Base-by-base conservation (phyloP, 371 early-diverging fungal species). In the Conidiobolus incongruus region DNA sequence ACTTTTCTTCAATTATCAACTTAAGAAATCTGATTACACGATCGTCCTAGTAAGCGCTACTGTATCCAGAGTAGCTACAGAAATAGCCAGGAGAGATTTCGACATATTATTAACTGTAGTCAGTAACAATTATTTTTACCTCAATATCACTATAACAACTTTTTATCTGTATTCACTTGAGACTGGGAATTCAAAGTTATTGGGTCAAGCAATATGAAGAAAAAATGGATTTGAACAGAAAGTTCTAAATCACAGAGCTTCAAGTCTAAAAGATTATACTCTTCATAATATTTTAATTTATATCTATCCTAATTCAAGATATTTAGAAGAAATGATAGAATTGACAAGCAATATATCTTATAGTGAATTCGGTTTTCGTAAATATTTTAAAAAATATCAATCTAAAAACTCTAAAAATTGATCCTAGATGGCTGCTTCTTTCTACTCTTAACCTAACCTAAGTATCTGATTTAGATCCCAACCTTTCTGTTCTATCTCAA, bases 91-190 rank as follows among this genome's bases (percentile, higher is more conserved):
- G 11, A 4, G 17, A 4, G 46, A 24, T 4, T 45, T 37, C 8
- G 22, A 38, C 2, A 45, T 28, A 4, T 19, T 45, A 10, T 22
- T 45, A 37, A 45, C 37, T 19, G 46, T 37, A 38, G 36, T 38
- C 13, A 28, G 46, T 2, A 28, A 28, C 2, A 35, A 45, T 10
- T 11, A 19, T 13, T 8, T 11, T 3, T 6, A 4, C 5, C 2
- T 10, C 13, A 43, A 11, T 15, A 24, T 1, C 10, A 36, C 4
- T 7, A 16, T 8, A 17, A 36, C 8, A 4, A 16, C 36, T 4
- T 35, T 44, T 16, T 3, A 11, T 24, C 12, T 2, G 16, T 2
- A 8, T 26, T 26, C 3, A 26, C 8, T 26, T 26, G 26, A 8
- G 26, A 26, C 8, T 3, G 8, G 3, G 26, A 26, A 8, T 4